These are phyloP conservation scores for Coffea humblotiana DNA, from an alignment of 305 asterid species.

Conservation along the genomic window DNA sequence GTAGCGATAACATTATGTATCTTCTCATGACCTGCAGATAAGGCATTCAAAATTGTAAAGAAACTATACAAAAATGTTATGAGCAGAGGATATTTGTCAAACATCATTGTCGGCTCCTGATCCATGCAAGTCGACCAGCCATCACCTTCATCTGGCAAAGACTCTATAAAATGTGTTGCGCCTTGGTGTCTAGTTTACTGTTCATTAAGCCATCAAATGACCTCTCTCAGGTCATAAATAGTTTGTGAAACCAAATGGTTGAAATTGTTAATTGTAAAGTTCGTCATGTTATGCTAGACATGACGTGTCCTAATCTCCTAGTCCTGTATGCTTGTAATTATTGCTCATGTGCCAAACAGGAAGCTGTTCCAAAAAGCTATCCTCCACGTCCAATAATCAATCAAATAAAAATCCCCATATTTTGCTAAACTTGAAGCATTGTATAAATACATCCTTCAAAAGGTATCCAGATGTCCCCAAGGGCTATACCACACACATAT, in stretches of 20 bases:
- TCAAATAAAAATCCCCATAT: background rate
- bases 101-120: slow-evolving; percentile 12
- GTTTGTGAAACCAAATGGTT: background rate
- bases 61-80: slow-evolving; percentile 21
- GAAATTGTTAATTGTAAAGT: background rate
- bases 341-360: background rate
- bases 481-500: background rate
- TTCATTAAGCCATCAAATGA: background rate
- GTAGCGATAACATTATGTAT: slow-evolving; percentile 34
- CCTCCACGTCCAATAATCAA: background rate
- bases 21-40: slow-evolving; percentile 47
- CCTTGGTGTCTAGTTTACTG: background rate
- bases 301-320: background rate
- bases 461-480: background rate
- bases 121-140: slow-evolving; percentile 13
- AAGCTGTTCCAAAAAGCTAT: background rate
- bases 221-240: slow-evolving; percentile 1
- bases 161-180: background rate
- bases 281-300: background rate
- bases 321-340: background rate
- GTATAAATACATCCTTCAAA: background rate
- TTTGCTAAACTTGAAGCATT: background rate
- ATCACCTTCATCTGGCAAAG: slow-evolving; percentile 3
- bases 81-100: slow-evolving; percentile 28
- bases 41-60: slow-evolving; percentile 34